Evolutionary conservation across 1,139 yeast species (phyloP), one percentile per base, ranked within the genome.

Genomic region (Sugiyamaella pinicola): DNA sequence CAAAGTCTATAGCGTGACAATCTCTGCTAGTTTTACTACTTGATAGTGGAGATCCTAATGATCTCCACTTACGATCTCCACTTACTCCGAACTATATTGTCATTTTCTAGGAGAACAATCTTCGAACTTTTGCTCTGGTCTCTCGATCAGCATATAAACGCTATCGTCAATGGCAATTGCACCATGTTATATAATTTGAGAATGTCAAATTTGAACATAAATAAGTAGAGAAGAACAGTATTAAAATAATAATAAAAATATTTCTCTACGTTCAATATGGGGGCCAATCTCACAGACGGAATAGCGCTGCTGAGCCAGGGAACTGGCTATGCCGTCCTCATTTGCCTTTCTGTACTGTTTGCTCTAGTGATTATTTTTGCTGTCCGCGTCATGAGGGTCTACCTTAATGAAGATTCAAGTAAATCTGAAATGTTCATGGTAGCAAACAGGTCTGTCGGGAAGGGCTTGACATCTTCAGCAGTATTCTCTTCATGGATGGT

Each of bases 401-500:
- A 78, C 64, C 66, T 57, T 57, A 73, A 77, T 53, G 73, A 74
- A 55, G 80, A 79, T 63, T 69, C 76, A 31, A 76, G 77, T 69
- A 77, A 82, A 29, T 90, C 96, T 1, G 96, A 89, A 73, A 95
- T 87, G 65, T 88, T 89, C 63, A 81, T 90, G 10, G 87, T 96
- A 9, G 96, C 96, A 29, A 95, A 95, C 57, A 78, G 96, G 68
- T 75, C 86, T 4, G 91, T 88, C 37, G 85, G 84, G 58, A 82
- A 89, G 0, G 91, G 90, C 40, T 74, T 88, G 58, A 85, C 87
- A 58, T 82, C 90, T 7, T 83, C 95, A 4, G 95, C 95, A 4
- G 95, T 88, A 35, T 95, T 87, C 8, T 83, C 90, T 21, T 84
- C 93, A 8, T 89, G 96, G 96, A 87, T 96, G 6, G 88, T 96